phyloP scores from a whole-genome alignment of 306 rosid genomes.

The Amphicarpaea edgeworthii region DNA sequence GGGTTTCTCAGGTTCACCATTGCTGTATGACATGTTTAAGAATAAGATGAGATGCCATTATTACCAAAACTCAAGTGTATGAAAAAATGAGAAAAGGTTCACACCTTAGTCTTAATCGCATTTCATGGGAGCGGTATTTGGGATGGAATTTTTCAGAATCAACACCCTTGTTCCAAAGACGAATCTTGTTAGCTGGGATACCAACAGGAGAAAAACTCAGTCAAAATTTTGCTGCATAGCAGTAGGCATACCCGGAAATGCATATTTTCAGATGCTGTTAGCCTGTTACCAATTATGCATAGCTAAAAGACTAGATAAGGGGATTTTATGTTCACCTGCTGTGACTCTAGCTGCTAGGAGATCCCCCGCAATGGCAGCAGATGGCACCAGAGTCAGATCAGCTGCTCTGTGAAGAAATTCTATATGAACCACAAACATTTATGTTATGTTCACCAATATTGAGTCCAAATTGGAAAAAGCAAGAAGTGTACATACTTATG shows the following conservation, averaged over 20 bases:
- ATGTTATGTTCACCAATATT: constrained; percentile 30
- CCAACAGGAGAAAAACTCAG: constrained; percentile 42
- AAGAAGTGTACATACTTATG: constrained; percentile 73
- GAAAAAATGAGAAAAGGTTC: constrained; percentile 25
- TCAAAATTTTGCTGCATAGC: constrained; percentile 14
- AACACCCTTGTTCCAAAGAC: constrained; percentile 98
- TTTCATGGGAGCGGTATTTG: constrained; percentile 73
- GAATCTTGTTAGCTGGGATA: constrained; percentile 88
- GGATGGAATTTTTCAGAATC: constrained; percentile 96
- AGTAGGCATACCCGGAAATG: background rate
- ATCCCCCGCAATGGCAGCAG: constrained; percentile 89
- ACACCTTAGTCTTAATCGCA: constrained; percentile 85
- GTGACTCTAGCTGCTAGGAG: constrained; percentile 81
- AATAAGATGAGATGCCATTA: constrained; percentile 41
- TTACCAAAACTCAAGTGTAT: constrained; percentile 14
- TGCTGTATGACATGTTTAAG: constrained; percentile 53
- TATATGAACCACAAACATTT: constrained; percentile 49
- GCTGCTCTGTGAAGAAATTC: constrained; percentile 97
- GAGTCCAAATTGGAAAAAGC: constrained; percentile 9
- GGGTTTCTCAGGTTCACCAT: constrained; percentile 90
- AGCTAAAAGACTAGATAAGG: background rate
- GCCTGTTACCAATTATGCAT: constrained; percentile 5
- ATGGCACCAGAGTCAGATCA: constrained; percentile 95
- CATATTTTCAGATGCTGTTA: background rate
- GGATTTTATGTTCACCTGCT: constrained; percentile 68